A percentile compares a stretch with the other conserved stretches of the same genome.
phyloP scores from a whole-genome alignment of 257 asterid genomes.

The Rehmannia glutinosa region DNA sequence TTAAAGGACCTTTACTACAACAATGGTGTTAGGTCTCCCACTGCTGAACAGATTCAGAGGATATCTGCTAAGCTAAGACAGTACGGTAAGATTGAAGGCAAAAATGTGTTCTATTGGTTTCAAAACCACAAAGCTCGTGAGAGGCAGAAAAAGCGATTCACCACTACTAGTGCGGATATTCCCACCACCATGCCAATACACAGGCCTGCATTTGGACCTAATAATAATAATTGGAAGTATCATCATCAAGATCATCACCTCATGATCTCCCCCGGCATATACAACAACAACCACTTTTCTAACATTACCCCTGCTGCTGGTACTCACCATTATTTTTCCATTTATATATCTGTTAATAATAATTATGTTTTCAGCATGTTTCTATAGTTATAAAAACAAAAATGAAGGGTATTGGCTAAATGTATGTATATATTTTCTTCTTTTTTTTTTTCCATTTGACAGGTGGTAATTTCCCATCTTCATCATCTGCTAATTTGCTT shows the following conservation, averaged over 20 bases:
- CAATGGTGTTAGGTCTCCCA: conserved; percentile 92
- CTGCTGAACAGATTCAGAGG: conserved; percentile 91
- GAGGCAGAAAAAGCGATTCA: conserved; percentile 92
- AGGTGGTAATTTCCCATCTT: conserved; percentile 55
- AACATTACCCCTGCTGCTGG: no score
- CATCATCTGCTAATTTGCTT: conserved; percentile 36
- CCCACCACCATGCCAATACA: conserved; percentile 26
- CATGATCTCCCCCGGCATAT: conserved; percentile 8
- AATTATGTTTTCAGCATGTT: no score
- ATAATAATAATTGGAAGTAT: background rate
- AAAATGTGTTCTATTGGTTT: conserved; percentile 95
- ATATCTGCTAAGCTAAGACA: conserved; percentile 85
- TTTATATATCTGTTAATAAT: no score
- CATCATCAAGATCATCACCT: background rate
- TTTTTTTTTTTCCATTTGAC: background rate
- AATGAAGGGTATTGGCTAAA: no score
- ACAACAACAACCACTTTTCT: conserved; percentile 35
- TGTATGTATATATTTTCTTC: conserved; percentile 17
- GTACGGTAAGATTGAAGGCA: conserved; percentile 98
- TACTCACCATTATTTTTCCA: no score
- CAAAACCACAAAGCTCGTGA: conserved; percentile 98
- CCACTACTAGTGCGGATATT: conserved; percentile 30
- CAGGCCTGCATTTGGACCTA: no score
- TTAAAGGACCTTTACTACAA: conserved; percentile 93
- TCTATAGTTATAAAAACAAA: no score